Conservation (phyloP, 2,329 filamentous ascomycete genomes). For the Colletotrichum nymphaeae region DNA sequence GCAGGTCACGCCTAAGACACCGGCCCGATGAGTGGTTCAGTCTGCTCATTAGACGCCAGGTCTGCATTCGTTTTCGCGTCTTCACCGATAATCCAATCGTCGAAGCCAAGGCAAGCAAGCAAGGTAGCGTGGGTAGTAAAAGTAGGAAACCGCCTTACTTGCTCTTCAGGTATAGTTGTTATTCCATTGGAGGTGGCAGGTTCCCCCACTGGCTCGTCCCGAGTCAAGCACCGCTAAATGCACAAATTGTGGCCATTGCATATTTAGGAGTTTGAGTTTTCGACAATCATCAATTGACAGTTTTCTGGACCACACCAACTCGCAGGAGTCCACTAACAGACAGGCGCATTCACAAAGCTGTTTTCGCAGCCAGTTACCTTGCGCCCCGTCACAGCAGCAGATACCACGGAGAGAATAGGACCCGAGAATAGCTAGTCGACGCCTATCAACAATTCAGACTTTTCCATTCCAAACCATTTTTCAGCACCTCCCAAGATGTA, state of each 20-base stretch:
- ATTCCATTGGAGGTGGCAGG: neutral
- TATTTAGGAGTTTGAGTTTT: neutral
- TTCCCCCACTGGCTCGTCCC: slow-evolving; percentile 1
- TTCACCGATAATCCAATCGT: neutral
- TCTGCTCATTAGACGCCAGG: neutral
- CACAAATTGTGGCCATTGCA: slow-evolving; percentile 1
- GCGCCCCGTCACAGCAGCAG: neutral
- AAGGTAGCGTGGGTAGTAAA: no score
- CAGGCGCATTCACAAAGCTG: neutral
- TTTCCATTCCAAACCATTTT: slow-evolving; percentile 19
- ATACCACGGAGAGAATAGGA: neutral
- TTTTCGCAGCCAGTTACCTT: neutral
- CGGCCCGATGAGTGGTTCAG: slow-evolving; percentile 15
- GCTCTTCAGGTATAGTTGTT: slow-evolving; percentile 12
- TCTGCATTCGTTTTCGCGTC: neutral
- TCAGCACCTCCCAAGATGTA: slow-evolving; percentile 1
- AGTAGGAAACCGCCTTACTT: neutral
- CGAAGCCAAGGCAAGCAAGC: neutral
- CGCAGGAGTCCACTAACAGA: neutral
- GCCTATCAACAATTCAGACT: slow-evolving; percentile 27
- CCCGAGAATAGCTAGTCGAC: slow-evolving; percentile 19
- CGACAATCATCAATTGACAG: slow-evolving; percentile 10
- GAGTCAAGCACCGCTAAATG: neutral
- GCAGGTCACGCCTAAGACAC: slow-evolving; percentile 29
- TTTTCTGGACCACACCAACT: neutral